Percentiles rank a stretch among this genome's conserved stretches.
Conservation (phyloP, 768 basidiomycete genomes). For the Psilocybe azurescens region DNA sequence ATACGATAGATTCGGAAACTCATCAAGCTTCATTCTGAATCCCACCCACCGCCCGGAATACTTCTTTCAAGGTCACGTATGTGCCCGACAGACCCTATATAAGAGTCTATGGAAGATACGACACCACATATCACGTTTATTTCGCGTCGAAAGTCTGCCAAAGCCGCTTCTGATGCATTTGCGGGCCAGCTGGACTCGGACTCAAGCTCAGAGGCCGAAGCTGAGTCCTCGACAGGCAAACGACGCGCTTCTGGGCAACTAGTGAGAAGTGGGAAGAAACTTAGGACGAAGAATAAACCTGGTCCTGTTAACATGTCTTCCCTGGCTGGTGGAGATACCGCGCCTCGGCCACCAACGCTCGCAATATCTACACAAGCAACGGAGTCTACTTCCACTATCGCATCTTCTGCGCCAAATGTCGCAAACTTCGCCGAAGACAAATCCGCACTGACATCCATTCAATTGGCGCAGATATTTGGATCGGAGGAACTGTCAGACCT, state of each 20-base stretch:
- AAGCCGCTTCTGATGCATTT: conserved; percentile 36
- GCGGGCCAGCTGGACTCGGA: conserved; percentile 34
- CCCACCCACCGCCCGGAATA: neutral
- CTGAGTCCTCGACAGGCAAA: neutral
- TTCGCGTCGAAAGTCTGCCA: conserved; percentile 38
- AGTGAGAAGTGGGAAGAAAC: conserved; percentile 6
- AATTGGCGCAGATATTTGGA: neutral
- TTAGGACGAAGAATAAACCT: conserved; percentile 1
- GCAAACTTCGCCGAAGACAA: neutral
- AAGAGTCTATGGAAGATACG: neutral
- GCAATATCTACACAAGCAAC: neutral
- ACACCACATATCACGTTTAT: conserved; percentile 10
- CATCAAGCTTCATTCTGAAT: neutral
- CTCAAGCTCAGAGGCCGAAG: conserved; percentile 23
- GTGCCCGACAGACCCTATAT: neutral
- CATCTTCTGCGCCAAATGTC: neutral
- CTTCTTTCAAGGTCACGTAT: neutral
- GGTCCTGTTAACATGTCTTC: neutral
- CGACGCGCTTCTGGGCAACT: neutral
- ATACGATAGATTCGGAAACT: neutral
- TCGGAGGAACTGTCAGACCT: conserved; percentile 20
- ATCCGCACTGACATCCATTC: neutral
- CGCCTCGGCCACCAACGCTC: neutral
- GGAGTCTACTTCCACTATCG: neutral
- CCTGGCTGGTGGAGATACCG: neutral